Percentiles rank a stretch among this genome's conserved stretches.
Evolutionary conservation across 495 filamentous ascomycete species (phyloP).

Genomic region (Parathielavia appendiculata): DNA sequence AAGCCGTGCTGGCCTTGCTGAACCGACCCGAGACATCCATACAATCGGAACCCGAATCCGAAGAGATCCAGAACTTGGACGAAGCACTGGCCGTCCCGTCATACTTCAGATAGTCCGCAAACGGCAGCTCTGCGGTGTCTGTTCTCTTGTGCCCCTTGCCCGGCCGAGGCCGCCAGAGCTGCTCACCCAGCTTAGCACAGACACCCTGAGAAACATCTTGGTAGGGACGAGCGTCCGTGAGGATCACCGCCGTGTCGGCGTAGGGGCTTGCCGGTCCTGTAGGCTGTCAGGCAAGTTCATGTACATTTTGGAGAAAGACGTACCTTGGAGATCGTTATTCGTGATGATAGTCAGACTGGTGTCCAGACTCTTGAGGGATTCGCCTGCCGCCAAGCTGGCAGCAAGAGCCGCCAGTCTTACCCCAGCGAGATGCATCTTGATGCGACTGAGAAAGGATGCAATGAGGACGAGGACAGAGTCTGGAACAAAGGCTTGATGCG

Average conservation of each 20-base stretch:
- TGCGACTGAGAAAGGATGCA: background rate
- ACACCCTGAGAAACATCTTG: conserved; percentile 4
- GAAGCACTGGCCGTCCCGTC: conserved; percentile 19
- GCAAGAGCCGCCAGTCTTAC: conserved; percentile 15
- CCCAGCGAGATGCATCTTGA: conserved; percentile 16
- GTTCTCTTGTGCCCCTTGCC: conserved; percentile 25
- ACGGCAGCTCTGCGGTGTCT: conserved; percentile 24
- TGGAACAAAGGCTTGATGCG: background rate
- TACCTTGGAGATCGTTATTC: conserved; percentile 42
- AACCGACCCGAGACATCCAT: conserved; percentile 9
- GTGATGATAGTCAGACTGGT: conserved; percentile 37
- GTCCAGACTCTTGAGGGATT: conserved; percentile 33
- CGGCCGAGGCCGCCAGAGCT: conserved; percentile 40
- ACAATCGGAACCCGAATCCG: conserved; percentile 10
- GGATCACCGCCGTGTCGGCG: conserved; percentile 39
- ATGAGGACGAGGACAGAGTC: background rate
- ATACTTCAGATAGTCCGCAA: conserved; percentile 40
- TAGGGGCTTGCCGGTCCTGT: conserved; percentile 35
- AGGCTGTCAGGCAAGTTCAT: conserved; percentile 1
- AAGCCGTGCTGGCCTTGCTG: background rate
- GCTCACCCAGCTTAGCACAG: conserved; percentile 34
- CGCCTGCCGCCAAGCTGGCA: conserved; percentile 20
- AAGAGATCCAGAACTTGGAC: conserved; percentile 40
- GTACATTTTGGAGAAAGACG: conserved; percentile 2
- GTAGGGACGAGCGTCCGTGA: conserved; percentile 30